A percentile compares a stretch with the other conserved stretches of the same genome.
These are phyloP conservation scores for Cyclanthera cordifolia DNA, from an alignment of 306 rosid genomes.

Conservation along the genomic window DNA sequence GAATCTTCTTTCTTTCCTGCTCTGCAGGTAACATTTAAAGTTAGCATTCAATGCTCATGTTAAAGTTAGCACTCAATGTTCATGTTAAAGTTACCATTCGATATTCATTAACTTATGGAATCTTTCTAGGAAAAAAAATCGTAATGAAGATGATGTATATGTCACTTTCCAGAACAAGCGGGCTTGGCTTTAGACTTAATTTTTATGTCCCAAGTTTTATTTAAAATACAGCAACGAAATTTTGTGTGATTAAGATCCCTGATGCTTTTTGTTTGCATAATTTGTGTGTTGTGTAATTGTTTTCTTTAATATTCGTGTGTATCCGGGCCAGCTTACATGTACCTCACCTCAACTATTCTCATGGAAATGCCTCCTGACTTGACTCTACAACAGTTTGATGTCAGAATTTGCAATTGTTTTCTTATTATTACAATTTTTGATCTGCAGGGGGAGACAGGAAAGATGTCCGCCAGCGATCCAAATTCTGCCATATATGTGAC, in stretches of 20 bases:
- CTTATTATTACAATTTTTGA: background rate
- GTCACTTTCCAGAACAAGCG: background rate
- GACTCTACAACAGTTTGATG: too few relatives aligned
- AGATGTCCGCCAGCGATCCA: conserved; percentile 98
- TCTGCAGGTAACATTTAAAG: conserved; percentile 50
- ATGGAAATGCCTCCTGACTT: too few relatives aligned
- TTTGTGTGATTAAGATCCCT: background rate
- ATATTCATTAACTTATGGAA: background rate
- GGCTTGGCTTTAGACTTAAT: background rate
- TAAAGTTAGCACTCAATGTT: background rate
- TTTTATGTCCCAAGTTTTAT: background rate
- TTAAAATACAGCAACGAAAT: background rate
- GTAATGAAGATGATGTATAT: background rate
- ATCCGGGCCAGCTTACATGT: too few relatives aligned
- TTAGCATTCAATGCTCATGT: background rate
- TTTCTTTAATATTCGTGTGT: too few relatives aligned
- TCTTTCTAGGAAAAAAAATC: background rate
- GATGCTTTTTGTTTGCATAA: background rate
- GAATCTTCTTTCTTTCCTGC: conserved; percentile 89
- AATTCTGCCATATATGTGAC: conserved; percentile 95
- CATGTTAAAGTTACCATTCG: background rate
- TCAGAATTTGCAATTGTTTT: background rate
- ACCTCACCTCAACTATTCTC: too few relatives aligned
- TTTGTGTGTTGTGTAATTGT: background rate
- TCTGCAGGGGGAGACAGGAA: conserved; percentile 86